Conservation (phyloP, 2,329 filamentous ascomycete species). For the Aspergillus neotritici region DNA sequence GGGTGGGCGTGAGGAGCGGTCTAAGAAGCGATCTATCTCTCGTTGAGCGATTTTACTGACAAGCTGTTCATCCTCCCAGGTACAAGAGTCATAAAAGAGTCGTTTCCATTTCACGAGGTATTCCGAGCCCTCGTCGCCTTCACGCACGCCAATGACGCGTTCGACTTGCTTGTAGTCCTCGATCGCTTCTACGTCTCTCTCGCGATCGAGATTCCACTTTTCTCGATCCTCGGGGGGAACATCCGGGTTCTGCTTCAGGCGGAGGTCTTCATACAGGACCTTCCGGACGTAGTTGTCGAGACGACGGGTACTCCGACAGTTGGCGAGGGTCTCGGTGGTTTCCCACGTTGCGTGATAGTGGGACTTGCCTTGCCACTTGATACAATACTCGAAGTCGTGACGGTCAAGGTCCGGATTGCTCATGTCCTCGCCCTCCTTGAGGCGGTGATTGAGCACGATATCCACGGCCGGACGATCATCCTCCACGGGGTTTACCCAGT, state of each 20-base stretch:
- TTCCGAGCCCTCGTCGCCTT: slow-evolving; percentile 73
- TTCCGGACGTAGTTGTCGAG: slow-evolving; percentile 94
- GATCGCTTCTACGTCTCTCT: slow-evolving; percentile 80
- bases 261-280: slow-evolving; percentile 71
- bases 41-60: slow-evolving; percentile 74
- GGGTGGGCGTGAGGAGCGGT: slow-evolving; percentile 75
- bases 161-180: slow-evolving; percentile 90
- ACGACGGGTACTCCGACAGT: slow-evolving; percentile 78
- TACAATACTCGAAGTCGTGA: slow-evolving; percentile 80
- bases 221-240: slow-evolving; percentile 80
- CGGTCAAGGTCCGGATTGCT: slow-evolving; percentile 28
- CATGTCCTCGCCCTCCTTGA: slow-evolving; percentile 60
- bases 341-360: slow-evolving; percentile 97
- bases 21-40: slow-evolving; percentile 86
- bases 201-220: slow-evolving; percentile 91
- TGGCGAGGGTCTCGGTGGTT: slow-evolving; percentile 64
- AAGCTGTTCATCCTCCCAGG: slow-evolving; percentile 77
- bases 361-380: slow-evolving; percentile 96
- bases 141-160: slow-evolving; percentile 77
- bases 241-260: slow-evolving; percentile 67
- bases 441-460: slow-evolving; percentile 78
- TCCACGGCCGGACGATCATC: slow-evolving; percentile 84
- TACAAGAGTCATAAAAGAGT: slow-evolving; percentile 86
- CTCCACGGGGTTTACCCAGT: slow-evolving; percentile 63
- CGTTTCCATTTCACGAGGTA: slow-evolving; percentile 98